Evolutionary conservation across 2,329 filamentous ascomycete species (phyloP).

Genomic region (Aphanocladium album): DNA sequence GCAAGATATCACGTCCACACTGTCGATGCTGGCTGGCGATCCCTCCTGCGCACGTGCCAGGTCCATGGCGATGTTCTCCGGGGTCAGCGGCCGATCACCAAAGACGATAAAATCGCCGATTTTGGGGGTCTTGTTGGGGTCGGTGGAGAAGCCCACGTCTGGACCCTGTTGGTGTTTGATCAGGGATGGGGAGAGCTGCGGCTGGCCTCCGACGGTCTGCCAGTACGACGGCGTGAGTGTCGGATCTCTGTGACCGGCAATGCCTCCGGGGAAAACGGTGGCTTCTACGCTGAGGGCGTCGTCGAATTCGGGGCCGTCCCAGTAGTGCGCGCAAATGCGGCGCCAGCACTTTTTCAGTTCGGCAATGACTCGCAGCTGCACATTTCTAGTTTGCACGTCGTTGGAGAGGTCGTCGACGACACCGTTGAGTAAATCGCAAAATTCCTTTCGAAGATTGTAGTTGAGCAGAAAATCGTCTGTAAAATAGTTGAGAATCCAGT

Average conservation of each 20-base stretch:
- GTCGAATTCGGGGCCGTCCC: constrained; percentile 69
- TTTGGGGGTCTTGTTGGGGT: constrained; percentile 42
- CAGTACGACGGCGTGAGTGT: constrained; percentile 51
- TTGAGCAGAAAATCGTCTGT: constrained; percentile 85
- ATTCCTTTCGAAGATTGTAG: constrained; percentile 66
- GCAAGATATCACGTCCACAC: constrained; percentile 58
- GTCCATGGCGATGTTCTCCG: constrained; percentile 30
- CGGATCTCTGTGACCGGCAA: constrained; percentile 55
- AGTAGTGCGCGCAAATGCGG: constrained; percentile 81
- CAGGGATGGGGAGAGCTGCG: constrained; percentile 33
- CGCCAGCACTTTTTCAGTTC: constrained; percentile 98
- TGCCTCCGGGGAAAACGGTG: constrained; percentile 72
- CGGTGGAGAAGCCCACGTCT: constrained; percentile 39
- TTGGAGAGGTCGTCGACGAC: constrained; percentile 52
- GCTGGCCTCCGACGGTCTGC: constrained; percentile 40
- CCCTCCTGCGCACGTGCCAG: constrained; percentile 20
- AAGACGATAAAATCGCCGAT: constrained; percentile 42
- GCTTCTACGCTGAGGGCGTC: constrained; percentile 57
- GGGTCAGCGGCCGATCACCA: constrained; percentile 43
- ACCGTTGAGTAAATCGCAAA: constrained; percentile 75
- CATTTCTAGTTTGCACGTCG: constrained; percentile 40
- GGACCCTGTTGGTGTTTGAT: constrained; percentile 19
- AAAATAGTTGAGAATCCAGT: constrained; percentile 99
- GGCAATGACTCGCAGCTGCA: constrained; percentile 75
- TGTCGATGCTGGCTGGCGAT: constrained; percentile 55